phyloP scores from a whole-genome alignment of 2,329 filamentous ascomycete genomes.

The Aspergillus texensis region DNA sequence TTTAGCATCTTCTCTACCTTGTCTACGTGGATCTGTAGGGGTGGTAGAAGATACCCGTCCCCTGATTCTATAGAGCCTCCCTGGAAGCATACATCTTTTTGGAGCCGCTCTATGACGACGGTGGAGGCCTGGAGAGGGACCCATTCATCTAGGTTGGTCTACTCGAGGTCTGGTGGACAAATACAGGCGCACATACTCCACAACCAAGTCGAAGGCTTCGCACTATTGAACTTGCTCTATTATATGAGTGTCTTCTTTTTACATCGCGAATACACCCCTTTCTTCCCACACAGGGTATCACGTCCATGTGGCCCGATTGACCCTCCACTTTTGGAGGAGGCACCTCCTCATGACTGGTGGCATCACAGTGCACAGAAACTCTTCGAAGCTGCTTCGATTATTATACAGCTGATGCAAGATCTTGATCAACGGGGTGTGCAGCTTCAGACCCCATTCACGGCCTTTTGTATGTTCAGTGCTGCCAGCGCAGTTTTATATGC shows the following conservation, averaged over 20 bases:
- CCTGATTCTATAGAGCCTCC: neutral
- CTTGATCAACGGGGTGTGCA: neutral
- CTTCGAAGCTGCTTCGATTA: neutral
- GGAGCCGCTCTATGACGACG: neutral
- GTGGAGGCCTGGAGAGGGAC: neutral
- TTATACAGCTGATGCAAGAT: neutral
- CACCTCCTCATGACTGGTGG: neutral
- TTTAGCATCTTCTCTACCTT: neutral
- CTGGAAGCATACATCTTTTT: neutral
- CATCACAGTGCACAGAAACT: neutral
- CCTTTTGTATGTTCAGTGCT: neutral
- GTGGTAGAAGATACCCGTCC: neutral
- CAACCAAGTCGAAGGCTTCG: neutral
- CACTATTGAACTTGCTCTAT: neutral
- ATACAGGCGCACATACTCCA: neutral
- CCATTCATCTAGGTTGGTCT: neutral
- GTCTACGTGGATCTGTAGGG: neutral
- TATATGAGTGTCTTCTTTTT: neutral
- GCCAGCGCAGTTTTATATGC: neutral
- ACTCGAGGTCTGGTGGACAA: neutral
- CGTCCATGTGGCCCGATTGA: neutral
- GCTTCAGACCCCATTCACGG: neutral
- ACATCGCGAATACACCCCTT: slow-evolving; percentile 2
- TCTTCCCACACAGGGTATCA: neutral
- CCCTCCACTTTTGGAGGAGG: neutral